phyloP scores from a whole-genome alignment of 2,329 filamentous ascomycete species.

The Claviceps pazoutovae region DNA sequence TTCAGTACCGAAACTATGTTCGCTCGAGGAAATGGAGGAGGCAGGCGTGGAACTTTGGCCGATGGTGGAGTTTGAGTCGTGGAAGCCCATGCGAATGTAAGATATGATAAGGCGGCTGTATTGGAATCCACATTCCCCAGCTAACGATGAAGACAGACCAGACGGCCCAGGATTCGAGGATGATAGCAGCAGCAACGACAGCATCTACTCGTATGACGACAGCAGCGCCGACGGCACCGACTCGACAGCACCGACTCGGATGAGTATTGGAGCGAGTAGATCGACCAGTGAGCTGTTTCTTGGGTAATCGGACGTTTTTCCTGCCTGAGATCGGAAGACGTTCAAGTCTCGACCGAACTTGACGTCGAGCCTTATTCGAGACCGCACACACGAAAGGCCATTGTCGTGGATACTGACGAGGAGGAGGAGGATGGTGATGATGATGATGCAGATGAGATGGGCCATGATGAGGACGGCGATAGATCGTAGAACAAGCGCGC shows the following conservation, averaged over 20 bases:
- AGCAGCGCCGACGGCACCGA: too few species aligned
- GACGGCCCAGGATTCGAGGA: too few species aligned
- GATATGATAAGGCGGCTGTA: conserved; percentile 7
- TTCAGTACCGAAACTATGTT: too few species aligned
- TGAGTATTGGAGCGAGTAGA: conserved; percentile 26
- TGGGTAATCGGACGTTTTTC: conserved; percentile 1
- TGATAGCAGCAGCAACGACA: too few species aligned
- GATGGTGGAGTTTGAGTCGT: conserved; percentile 16
- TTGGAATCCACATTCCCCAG: background rate
- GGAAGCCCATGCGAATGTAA: conserved; percentile 7
- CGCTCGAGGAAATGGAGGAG: too few species aligned
- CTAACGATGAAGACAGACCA: background rate
- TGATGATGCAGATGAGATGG: conserved; percentile 14
- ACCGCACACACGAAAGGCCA: conserved; percentile 14
- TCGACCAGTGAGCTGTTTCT: conserved; percentile 17
- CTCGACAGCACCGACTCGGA: conserved; percentile 9
- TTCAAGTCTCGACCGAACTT: conserved; percentile 1
- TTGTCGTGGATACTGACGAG: conserved; percentile 14
- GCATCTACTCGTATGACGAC: too few species aligned
- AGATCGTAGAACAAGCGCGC: background rate
- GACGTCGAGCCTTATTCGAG: background rate
- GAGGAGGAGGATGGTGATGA: background rate
- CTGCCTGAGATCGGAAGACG: conserved; percentile 3
- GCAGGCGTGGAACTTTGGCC: too few species aligned
- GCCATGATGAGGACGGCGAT: conserved; percentile 13